A percentile compares a stretch with the other conserved stretches of the same genome.
phyloP scores from a whole-genome alignment of 23 red algal species.

The Gracilaria domingensis region DNA sequence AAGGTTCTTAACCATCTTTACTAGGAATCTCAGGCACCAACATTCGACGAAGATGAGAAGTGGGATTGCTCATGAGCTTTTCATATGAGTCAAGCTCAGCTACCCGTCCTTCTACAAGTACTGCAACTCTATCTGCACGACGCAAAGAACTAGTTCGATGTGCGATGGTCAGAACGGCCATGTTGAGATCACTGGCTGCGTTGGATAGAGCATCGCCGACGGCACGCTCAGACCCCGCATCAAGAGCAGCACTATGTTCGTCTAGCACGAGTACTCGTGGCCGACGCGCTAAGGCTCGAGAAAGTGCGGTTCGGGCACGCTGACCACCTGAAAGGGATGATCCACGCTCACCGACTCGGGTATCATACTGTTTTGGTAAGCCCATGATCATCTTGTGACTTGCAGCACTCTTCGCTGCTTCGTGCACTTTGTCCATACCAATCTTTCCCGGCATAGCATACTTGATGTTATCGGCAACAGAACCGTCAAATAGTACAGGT shows the following conservation, averaged over 20 bases:
- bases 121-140: constrained; percentile 79
- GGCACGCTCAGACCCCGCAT: constrained; percentile 76
- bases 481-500: constrained; percentile 89
- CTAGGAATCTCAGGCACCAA: constrained; percentile 20
- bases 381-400: constrained; percentile 90
- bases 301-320: constrained; percentile 76
- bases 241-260: constrained; percentile 85
- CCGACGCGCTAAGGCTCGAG: constrained; percentile 76
- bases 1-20: background rate
- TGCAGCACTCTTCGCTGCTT: constrained; percentile 70
- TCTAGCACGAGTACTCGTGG: constrained; percentile 73
- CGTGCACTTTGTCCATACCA: constrained; percentile 49
- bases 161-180: constrained; percentile 85
- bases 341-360: constrained; percentile 87
- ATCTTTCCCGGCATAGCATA: constrained; percentile 55
- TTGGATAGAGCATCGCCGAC: constrained; percentile 68
- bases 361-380: constrained; percentile 91
- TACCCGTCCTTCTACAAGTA: constrained; percentile 78
- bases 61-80: constrained; percentile 62
- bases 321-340: constrained; percentile 89
- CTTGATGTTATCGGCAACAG: constrained; percentile 61
- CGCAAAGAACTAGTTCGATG: constrained; percentile 86
- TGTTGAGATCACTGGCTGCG: constrained; percentile 56
- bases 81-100: constrained; percentile 75
- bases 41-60: constrained; percentile 60